Conservation (phyloP, 2,329 filamentous ascomycete species). For the Nannizziopsis barbatae region DNA sequence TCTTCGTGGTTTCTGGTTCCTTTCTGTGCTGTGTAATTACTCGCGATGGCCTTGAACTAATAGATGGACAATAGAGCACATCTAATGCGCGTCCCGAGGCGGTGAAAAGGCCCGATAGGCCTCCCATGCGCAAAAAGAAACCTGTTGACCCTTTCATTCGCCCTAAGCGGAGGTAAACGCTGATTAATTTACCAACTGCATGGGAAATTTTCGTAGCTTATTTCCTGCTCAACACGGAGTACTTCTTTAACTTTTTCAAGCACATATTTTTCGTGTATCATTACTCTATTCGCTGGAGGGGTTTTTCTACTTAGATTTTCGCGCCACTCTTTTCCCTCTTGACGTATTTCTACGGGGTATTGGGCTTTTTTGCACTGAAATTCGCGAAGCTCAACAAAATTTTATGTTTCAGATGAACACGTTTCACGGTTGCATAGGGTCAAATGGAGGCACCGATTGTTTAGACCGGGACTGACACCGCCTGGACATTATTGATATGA, state of each 20-base stretch:
- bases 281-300: no score
- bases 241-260: background rate
- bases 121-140: conserved; percentile 31
- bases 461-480: background rate
- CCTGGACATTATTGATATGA: background rate
- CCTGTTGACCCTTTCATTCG: conserved; percentile 33
- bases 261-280: background rate
- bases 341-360: no score
- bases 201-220: background rate
- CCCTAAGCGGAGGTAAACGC: conserved; percentile 25
- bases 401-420: conserved; percentile 1
- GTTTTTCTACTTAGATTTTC: no score
- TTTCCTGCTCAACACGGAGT: background rate
- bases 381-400: background rate
- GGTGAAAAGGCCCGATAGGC: conserved; percentile 16
- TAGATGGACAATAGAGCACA: background rate
- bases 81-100: background rate
- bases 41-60: background rate
- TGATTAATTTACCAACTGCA: background rate
- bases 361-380: background rate
- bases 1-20: background rate
- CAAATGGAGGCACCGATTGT: background rate
- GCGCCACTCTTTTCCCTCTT: no score
- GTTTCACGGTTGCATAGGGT: conserved; percentile 1
- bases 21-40: background rate